phyloP scores from a whole-genome alignment of 2,329 filamentous ascomycete species.

The Penicillium frequentans region DNA sequence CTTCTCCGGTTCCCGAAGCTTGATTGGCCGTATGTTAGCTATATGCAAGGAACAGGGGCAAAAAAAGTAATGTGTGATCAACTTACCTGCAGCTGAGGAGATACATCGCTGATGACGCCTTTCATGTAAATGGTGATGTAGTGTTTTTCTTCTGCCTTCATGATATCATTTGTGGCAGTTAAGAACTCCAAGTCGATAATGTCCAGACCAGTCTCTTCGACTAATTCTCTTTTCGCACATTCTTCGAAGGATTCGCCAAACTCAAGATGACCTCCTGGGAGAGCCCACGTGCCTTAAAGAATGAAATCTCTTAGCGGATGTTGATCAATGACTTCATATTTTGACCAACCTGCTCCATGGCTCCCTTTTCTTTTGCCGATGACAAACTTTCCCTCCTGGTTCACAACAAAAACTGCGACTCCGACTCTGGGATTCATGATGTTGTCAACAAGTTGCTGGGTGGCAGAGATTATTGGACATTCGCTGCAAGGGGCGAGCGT shows the following conservation, averaged over 20 bases:
- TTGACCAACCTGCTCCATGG: conserved; percentile 46
- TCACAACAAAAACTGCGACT: conserved; percentile 51
- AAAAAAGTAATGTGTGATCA: background rate
- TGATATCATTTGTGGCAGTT: conserved; percentile 67
- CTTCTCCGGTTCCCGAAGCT: conserved; percentile 51
- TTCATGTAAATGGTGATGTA: conserved; percentile 73
- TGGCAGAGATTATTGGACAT: background rate
- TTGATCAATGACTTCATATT: background rate
- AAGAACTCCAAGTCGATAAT: conserved; percentile 56
- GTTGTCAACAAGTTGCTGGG: background rate
- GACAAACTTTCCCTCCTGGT: conserved; percentile 44
- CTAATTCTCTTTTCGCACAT: conserved; percentile 66
- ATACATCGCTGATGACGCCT: conserved; percentile 50
- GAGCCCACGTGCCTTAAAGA: conserved; percentile 58
- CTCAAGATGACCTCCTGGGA: conserved; percentile 77
- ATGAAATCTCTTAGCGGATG: background rate
- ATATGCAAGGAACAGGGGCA: background rate
- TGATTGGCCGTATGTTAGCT: background rate
- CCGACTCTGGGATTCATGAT: conserved; percentile 41
- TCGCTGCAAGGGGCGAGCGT: background rate
- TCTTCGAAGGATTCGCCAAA: conserved; percentile 61
- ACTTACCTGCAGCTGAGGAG: conserved; percentile 56
- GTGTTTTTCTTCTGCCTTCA: conserved; percentile 61
- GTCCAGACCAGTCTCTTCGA: conserved; percentile 68
- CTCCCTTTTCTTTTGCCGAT: conserved; percentile 50